phyloP scores from a whole-genome alignment of 2,329 filamentous ascomycete species.

The Hymenoscyphus linearis region DNA sequence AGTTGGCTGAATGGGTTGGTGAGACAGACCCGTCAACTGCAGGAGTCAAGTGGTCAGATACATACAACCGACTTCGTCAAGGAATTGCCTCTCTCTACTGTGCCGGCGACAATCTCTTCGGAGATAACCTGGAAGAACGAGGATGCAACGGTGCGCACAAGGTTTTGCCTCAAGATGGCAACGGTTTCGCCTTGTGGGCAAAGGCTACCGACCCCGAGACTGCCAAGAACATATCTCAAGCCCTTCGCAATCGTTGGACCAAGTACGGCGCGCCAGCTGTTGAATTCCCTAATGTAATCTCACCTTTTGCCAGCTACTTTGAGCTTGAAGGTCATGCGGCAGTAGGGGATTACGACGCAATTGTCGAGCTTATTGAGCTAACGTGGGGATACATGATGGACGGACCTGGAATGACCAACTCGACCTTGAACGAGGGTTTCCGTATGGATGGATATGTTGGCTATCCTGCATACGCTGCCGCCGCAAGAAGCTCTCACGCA shows the following conservation, averaged over 20 bases:
- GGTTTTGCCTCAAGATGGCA: slow-evolving; percentile 55
- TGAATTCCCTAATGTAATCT: slow-evolving; percentile 42
- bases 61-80: slow-evolving; percentile 13
- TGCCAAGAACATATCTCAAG: slow-evolving; percentile 19
- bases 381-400: slow-evolving; percentile 53
- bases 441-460: slow-evolving; percentile 34
- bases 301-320: slow-evolving; percentile 43
- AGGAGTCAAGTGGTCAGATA: slow-evolving; percentile 16
- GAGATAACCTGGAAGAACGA: slow-evolving; percentile 42
- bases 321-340: slow-evolving; percentile 42
- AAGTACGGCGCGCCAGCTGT: slow-evolving; percentile 45
- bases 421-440: slow-evolving; percentile 35
- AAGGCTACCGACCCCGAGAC: slow-evolving; percentile 25
- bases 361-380: slow-evolving; percentile 39
- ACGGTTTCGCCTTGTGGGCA: slow-evolving; percentile 45
- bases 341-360: slow-evolving; percentile 36
- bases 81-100: slow-evolving; percentile 31
- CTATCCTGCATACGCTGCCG: slow-evolving; percentile 30
- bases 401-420: slow-evolving; percentile 34
- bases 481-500: slow-evolving; percentile 39
- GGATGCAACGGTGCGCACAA: slow-evolving; percentile 45
- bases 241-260: slow-evolving; percentile 26
- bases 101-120: slow-evolving; percentile 39
- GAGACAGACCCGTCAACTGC: slow-evolving; percentile 16
- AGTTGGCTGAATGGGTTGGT: slow-evolving; percentile 37